Evolutionary conservation across 2,329 filamentous ascomycete species (phyloP).

Genomic region (Polytolypa hystricis): DNA sequence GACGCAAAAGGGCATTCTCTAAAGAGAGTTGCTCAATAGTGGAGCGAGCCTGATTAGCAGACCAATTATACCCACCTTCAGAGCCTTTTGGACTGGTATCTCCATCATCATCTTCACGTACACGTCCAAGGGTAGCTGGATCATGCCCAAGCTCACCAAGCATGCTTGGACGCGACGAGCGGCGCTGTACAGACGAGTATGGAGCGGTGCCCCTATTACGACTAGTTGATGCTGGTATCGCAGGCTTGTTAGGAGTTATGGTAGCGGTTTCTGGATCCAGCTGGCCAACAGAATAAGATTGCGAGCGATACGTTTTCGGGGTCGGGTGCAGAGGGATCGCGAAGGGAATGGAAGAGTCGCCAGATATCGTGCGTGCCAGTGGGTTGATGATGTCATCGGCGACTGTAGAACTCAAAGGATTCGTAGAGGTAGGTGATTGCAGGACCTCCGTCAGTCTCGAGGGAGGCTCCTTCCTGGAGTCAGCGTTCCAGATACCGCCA

Average conservation of each 20-base stretch:
- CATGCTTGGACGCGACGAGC: slow-evolving; percentile 53
- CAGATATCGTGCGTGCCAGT: slow-evolving; percentile 32
- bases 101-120: slow-evolving; percentile 40
- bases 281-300: slow-evolving; percentile 93
- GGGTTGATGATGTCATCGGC: slow-evolving; percentile 44
- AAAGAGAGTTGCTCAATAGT: slow-evolving; percentile 37
- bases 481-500: slow-evolving; percentile 72
- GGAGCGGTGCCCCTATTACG: slow-evolving; percentile 34
- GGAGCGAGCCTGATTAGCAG: slow-evolving; percentile 28
- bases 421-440: slow-evolving; percentile 58
- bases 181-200: slow-evolving; percentile 63
- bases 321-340: slow-evolving; percentile 80
- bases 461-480: slow-evolving; percentile 63
- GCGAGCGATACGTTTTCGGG: slow-evolving; percentile 84
- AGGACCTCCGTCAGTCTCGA: slow-evolving; percentile 63
- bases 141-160: slow-evolving; percentile 38
- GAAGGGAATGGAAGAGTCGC: slow-evolving; percentile 60
- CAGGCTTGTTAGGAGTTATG: slow-evolving; percentile 23
- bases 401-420: slow-evolving; percentile 40
- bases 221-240: slow-evolving; percentile 18
- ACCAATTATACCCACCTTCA: slow-evolving; percentile 27
- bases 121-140: slow-evolving; percentile 33
- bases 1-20: slow-evolving; percentile 37
- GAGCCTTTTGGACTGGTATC: slow-evolving; percentile 29
- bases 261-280: slow-evolving; percentile 54